These are phyloP conservation scores for Linnemannia elongata DNA, from an alignment of 192 early-diverging fungal genomes.

Conservation along the genomic window DNA sequence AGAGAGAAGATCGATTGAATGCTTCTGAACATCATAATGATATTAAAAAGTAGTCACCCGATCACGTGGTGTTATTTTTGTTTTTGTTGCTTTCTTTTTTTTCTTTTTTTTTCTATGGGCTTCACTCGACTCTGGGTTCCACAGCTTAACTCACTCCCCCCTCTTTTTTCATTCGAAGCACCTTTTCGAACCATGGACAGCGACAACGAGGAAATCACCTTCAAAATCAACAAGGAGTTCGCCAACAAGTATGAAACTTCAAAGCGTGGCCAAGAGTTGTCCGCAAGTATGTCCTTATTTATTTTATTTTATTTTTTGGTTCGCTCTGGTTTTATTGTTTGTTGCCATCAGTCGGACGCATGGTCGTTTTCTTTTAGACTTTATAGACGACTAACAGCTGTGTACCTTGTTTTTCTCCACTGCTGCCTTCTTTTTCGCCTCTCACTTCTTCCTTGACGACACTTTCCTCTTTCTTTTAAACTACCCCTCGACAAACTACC, in stretches of 20 bases:
- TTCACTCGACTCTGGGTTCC: not conserved
- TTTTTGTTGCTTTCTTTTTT: constrained; percentile 1
- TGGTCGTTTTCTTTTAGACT: constrained; percentile 3
- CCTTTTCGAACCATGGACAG: constrained; percentile 23
- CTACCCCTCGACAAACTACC: not conserved
- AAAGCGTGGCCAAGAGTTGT: constrained; percentile 77
- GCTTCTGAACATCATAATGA: no score
- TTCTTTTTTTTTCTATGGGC: constrained; percentile 33
- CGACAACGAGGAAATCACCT: constrained; percentile 47
- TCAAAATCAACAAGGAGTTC: constrained; percentile 63
- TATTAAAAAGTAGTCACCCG: constrained; percentile 11
- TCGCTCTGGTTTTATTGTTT: constrained; percentile 5
- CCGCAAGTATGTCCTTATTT: constrained; percentile 64
- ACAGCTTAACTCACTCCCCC: not conserved
- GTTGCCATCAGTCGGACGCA: not conserved
- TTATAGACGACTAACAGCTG: not conserved
- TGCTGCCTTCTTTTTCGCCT: constrained; percentile 5
- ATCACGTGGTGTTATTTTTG: constrained; percentile 19
- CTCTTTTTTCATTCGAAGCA: not conserved
- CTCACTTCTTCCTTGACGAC: not conserved
- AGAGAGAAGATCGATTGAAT: not conserved
- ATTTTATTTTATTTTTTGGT: no score
- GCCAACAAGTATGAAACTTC: constrained; percentile 75
- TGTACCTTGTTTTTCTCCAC: not conserved
- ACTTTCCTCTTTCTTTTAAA: not conserved